Evolutionary conservation across 2,329 filamentous ascomycete genomes (phyloP), one percentile per base, ranked within the genome.

Genomic region (Fusarium bactridioides): DNA sequence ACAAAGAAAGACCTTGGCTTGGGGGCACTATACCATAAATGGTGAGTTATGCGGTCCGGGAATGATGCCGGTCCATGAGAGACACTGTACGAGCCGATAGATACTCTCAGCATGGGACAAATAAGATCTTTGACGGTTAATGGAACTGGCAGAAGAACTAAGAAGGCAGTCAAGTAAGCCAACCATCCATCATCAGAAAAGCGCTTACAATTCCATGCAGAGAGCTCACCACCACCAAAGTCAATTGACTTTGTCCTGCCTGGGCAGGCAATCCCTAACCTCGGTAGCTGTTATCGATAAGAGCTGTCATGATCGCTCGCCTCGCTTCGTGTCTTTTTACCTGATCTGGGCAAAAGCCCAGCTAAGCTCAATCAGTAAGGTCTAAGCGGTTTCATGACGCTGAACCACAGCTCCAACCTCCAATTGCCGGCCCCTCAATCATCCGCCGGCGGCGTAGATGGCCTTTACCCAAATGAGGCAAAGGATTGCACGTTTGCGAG

Each of bases 391-490:
- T 45, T 37, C 58, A 69, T 59, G 64, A 69, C 66, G 64, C 35
- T 64, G 8, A 38, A n/a, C 35, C n/a, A 43, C 45, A 63, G 62
- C 47, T 61, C 51, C 61, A 64, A 40, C 63, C 55, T 61, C 50
- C 48, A 63, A 58, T 64, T 69, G 70, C 62, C 69, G 61, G 57
- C 45, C 48, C 41, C 44, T 58, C 38, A 40, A 31, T 31, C 37
- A n/a, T 56, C 50, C 61, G 61, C 48, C 61, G 54, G 56, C 44
- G 27, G 69, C 45, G 55, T 40, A 37, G 13, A 43, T 47, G 29
- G 25, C 58, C 63, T 69, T 67, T 66, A 56, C 72, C 66, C 31
- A 60, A 74, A 73, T 27, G 23, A 74, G 72, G 69, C 62, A 74
- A 64, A 70, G 31, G 18, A 60, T 55, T 50, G 41, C 63, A 55